These are phyloP conservation scores for Ogataea nitratoaversa DNA, from an alignment of 805 yeast genomes.

Conservation along the genomic window DNA sequence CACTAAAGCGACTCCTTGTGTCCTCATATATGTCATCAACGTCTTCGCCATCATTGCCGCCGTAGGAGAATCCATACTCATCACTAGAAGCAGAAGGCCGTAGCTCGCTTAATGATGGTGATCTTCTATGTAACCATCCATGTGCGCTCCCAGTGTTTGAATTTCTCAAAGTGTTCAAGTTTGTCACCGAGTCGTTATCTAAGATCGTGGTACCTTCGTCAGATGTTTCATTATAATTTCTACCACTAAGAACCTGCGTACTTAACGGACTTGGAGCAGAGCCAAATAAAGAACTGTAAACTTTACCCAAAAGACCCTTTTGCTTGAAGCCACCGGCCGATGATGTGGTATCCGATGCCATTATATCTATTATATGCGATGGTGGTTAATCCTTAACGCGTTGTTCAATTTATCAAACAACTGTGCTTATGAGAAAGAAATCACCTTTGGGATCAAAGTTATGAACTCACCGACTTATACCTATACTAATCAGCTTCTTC, in stretches of 20 bases:
- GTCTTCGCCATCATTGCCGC: conserved; percentile 23
- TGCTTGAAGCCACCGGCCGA: conserved; percentile 5
- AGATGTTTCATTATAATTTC: not conserved
- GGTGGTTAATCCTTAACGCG: not conserved
- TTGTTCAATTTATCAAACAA: too few species aligned
- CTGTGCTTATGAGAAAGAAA: too few species aligned
- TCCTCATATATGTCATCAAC: conserved; percentile 28
- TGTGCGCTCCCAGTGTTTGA: conserved; percentile 13
- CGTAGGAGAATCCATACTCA: conserved; percentile 27
- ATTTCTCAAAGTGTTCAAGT: conserved; percentile 11
- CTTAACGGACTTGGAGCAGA: conserved; percentile 14
- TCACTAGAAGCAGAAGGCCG: conserved; percentile 19
- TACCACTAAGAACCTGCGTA: conserved; percentile 7
- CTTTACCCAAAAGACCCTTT: conserved; percentile 17
- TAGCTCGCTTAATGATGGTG: conserved; percentile 9
- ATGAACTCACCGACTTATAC: too few species aligned
- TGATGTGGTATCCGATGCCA: not conserved
- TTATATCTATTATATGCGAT: too few species aligned
- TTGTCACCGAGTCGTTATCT: conserved; percentile 9
- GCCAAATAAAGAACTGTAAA: conserved; percentile 17
- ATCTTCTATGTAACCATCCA: not conserved
- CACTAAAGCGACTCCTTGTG: conserved; percentile 13
- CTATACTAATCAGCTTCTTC: too few species aligned
- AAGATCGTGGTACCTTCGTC: not conserved
- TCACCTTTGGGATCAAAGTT: too few species aligned